A percentile compares a stretch with the other conserved stretches of the same genome.
These are phyloP conservation scores for Lecanoromycetidae sp. DNA, from an alignment of 2,329 filamentous ascomycete genomes.

Conservation along the genomic window DNA sequence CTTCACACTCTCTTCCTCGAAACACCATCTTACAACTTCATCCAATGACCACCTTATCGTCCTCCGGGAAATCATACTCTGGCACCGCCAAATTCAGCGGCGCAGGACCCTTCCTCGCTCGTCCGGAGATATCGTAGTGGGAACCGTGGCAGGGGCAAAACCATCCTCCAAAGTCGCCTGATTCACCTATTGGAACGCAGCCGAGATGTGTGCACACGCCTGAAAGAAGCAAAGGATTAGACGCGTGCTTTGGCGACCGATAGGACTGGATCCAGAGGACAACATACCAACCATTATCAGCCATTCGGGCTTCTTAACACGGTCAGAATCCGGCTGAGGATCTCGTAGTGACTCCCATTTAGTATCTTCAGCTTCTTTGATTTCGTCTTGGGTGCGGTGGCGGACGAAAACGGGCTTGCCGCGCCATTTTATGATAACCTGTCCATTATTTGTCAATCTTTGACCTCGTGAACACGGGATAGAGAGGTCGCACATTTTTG, in stretches of 20 bases:
- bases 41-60: slow-evolving; percentile 82
- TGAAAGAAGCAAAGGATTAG: slow-evolving; percentile 26
- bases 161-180: slow-evolving; percentile 96
- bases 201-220: slow-evolving; percentile 98
- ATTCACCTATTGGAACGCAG: slow-evolving; percentile 98
- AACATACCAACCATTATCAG: slow-evolving; percentile 85
- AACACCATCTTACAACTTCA: slow-evolving; percentile 29
- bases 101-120: slow-evolving; percentile 92
- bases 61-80: slow-evolving; percentile 82
- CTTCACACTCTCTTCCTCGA: background rate
- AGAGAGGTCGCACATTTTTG: slow-evolving; percentile 70
- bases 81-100: slow-evolving; percentile 96
- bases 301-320: slow-evolving; percentile 98
- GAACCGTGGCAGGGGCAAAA: slow-evolving; percentile 99
- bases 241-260: background rate
- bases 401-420: slow-evolving; percentile 99
- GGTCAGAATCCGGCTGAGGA: slow-evolving; percentile 79
- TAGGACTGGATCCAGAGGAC: slow-evolving; percentile 2
- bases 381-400: slow-evolving; percentile 87
- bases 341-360: slow-evolving; percentile 77
- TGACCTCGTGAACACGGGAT: slow-evolving; percentile 11
- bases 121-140: slow-evolving; percentile 98
- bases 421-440: slow-evolving; percentile 98
- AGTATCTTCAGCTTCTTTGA: slow-evolving; percentile 84
- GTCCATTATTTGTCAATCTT: background rate